phyloP scores from a whole-genome alignment of 192 early-diverging fungal genomes.

The Dissophora ornata region DNA sequence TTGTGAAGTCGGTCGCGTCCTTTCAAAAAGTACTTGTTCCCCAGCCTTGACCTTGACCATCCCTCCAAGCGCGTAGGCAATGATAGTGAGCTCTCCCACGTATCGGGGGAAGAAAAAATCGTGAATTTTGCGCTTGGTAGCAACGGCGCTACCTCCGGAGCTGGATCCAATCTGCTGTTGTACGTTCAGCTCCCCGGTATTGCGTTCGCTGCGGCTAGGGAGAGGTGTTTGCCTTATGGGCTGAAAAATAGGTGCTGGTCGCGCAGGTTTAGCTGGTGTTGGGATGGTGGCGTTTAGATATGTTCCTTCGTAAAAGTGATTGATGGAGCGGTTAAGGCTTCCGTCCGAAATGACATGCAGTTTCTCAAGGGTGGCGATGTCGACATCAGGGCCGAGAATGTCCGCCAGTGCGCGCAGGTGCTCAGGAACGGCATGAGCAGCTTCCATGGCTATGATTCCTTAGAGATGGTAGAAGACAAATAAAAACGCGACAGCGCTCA shows the following conservation, averaged over 20 bases:
- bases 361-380: constrained; percentile 39
- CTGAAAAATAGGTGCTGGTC: not conserved
- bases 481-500: not conserved
- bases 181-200: no score
- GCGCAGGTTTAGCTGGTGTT: not conserved
- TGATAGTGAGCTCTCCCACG: constrained; percentile 28
- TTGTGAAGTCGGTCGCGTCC: constrained; percentile 32
- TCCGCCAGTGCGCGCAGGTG: constrained; percentile 36
- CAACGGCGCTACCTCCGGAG: constrained; percentile 6
- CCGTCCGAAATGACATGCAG: constrained; percentile 51
- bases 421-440: constrained; percentile 16
- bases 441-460: constrained; percentile 20
- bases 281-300: constrained; percentile 23
- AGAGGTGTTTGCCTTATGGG: no score
- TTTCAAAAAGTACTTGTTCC: constrained; percentile 45
- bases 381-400: constrained; percentile 49
- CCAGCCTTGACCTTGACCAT: constrained; percentile 53
- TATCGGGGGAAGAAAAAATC: constrained; percentile 30
- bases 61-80: constrained; percentile 61
- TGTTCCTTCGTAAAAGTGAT: constrained; percentile 53
- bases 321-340: constrained; percentile 56
- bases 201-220: no score
- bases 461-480: not conserved
- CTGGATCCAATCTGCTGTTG: constrained; percentile 4
- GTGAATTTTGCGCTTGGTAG: constrained; percentile 16